Conservation (phyloP, 2,329 filamentous ascomycete genomes). For the Trichophaea hybrida region DNA sequence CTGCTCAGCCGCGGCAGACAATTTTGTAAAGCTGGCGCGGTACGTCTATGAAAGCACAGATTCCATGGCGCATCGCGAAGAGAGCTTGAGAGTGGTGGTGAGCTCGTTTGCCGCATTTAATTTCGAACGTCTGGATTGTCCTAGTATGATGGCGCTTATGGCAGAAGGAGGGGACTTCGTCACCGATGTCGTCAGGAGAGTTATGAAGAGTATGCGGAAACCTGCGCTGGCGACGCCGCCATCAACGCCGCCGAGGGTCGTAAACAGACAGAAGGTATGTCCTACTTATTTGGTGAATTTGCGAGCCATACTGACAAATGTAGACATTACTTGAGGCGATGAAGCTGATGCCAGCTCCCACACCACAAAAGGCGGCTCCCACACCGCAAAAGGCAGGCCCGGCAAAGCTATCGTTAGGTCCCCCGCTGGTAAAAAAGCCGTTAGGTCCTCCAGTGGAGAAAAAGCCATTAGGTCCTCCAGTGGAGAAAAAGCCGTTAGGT, state of each 20-base stretch:
- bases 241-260: background rate
- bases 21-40: slow-evolving; percentile 1
- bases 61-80: background rate
- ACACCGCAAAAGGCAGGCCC: background rate
- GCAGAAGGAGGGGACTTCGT: background rate
- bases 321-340: background rate
- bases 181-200: background rate
- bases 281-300: background rate
- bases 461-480: background rate
- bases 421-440: background rate
- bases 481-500: background rate
- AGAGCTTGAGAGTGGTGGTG: background rate
- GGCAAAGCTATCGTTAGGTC: background rate
- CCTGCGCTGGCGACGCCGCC: background rate
- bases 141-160: slow-evolving; percentile 2
- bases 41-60: background rate
- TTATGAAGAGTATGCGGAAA: slow-evolving; percentile 1
- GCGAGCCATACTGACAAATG: background rate
- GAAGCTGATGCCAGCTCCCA: background rate
- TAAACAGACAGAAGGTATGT: background rate
- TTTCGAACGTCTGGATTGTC: slow-evolving; percentile 1
- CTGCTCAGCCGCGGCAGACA: background rate
- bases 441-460: background rate
- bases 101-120: slow-evolving; percentile 3
- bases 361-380: background rate